Evolutionary conservation across 2,329 filamentous ascomycete genomes (phyloP), one percentile per base, ranked within the genome.

Genomic region (Huntiella bhutanensis): DNA sequence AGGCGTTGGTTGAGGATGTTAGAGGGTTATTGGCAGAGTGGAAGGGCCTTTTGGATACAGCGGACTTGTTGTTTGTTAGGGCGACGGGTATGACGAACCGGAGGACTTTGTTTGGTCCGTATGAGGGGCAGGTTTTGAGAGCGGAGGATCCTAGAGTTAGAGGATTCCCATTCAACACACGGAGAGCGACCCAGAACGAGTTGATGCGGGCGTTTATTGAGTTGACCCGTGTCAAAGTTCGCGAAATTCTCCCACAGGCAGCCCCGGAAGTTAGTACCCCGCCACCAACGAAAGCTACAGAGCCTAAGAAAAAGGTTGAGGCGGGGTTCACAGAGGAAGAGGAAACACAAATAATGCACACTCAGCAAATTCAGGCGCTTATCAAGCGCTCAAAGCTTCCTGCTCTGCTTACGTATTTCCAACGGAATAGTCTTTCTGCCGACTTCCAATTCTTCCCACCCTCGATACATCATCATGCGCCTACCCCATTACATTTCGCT

Each of bases 121-220:
- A 96, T 55, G 87, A 96, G 2, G 83, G 76, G 1, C 86, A 95
- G 57, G 77, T 94, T 1, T 62, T 98, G 46, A 76, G 70, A 49
- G 72, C 77, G 8, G 84, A 85, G 51, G 91, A 98, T 56, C 67
- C 77, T 1, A 71, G 91, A 33, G 70, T 94, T 55, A 73, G 91
- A 47, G 80, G 83, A 0, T 95, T 98, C 52, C 91, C 91, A 0
- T 98, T 98, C 60, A 94, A 73, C 59, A 98, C 91, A 6, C 74
- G 86, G 10, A 71, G 91, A 48, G 85, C 91, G 1, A 98, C 91
- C 0, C 87, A 96, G 57, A 83, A 81, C 41, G 91, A 98, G 60
- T 75, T 98, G 0, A 91, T 96, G 81, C 76, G 88, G 35, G 82
- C 82, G 1, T 98, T 95, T 55, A 82, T 93, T 51, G 91, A 98